Evolutionary conservation across 2,329 filamentous ascomycete species (phyloP).

Genomic region (Pleurostoma richardsiae): DNA sequence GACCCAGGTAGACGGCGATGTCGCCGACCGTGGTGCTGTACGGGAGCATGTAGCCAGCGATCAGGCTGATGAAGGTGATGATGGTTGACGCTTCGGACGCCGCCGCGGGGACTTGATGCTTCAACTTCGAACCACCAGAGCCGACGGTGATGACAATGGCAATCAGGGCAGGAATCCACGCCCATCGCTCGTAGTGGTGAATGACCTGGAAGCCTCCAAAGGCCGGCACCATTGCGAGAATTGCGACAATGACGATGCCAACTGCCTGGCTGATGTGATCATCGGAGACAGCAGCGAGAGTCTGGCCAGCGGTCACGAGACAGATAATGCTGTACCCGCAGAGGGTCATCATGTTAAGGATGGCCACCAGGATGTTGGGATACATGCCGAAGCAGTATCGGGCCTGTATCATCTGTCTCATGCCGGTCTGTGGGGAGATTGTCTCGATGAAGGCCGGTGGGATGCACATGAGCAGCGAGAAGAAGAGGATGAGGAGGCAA

Average conservation of each 20-base stretch:
- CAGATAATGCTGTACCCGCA: background rate
- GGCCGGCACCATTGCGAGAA: constrained; percentile 53
- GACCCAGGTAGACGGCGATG: constrained; percentile 35
- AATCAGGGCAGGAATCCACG: constrained; percentile 51
- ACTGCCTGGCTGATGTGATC: constrained; percentile 44
- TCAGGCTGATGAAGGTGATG: constrained; percentile 53
- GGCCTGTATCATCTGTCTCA: background rate
- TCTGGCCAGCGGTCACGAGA: constrained; percentile 17
- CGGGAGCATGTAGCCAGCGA: constrained; percentile 62
- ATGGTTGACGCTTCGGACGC: constrained; percentile 39
- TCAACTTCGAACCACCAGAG: constrained; percentile 44
- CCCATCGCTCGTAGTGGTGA: constrained; percentile 53
- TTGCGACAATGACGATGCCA: constrained; percentile 56
- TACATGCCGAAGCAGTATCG: background rate
- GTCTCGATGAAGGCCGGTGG: background rate
- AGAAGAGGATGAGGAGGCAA: background rate
- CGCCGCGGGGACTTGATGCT: constrained; percentile 36
- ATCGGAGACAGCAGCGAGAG: constrained; percentile 46
- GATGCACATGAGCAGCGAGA: background rate
- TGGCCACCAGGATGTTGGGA: background rate
- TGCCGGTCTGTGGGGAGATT: background rate
- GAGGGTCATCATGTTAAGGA: background rate
- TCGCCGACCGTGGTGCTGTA: constrained; percentile 23
- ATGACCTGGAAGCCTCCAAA: constrained; percentile 56
- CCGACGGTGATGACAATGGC: constrained; percentile 50